These are phyloP conservation scores for Arthonia radiata DNA, from an alignment of 495 filamentous ascomycete genomes.

Conservation along the genomic window DNA sequence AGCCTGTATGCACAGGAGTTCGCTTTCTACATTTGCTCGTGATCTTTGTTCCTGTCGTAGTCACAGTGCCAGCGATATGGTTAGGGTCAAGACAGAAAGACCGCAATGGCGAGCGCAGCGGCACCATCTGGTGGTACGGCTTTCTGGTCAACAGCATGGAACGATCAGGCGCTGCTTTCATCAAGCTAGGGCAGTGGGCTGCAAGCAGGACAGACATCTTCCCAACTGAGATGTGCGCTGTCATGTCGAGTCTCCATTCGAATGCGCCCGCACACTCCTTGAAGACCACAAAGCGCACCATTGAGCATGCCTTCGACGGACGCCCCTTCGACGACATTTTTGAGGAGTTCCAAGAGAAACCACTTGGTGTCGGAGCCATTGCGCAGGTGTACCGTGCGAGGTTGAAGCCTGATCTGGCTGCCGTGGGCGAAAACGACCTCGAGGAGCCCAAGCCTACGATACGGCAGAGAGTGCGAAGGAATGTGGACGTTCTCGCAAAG, in stretches of 20 bases:
- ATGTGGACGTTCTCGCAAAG: conserved; percentile 69
- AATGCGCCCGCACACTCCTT: conserved; percentile 81
- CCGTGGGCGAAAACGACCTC: conserved; percentile 29
- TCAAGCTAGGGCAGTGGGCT: conserved; percentile 99
- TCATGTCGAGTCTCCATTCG: conserved; percentile 90
- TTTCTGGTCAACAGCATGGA: conserved; percentile 85
- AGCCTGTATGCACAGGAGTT: conserved; percentile 70
- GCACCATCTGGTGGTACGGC: conserved; percentile 85
- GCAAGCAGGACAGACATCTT: conserved; percentile 95
- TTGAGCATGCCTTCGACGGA: conserved; percentile 58
- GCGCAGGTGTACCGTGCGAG: conserved; percentile 96
- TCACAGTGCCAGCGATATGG: conserved; percentile 59
- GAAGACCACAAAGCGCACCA: conserved; percentile 48
- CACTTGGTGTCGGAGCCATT: conserved; percentile 85
- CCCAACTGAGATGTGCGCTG: conserved; percentile 70
- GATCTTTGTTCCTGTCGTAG: conserved; percentile 79
- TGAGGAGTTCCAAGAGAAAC: conserved; percentile 79
- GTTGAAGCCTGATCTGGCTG: conserved; percentile 54
- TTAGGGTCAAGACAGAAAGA: conserved; percentile 33
- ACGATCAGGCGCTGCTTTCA: conserved; percentile 81
- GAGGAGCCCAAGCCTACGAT: conserved; percentile 26
- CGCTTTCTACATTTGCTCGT: conserved; percentile 62
- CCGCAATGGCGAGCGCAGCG: conserved; percentile 43
- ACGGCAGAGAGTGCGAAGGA: conserved; percentile 42
- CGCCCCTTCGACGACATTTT: conserved; percentile 75